A percentile compares a stretch with the other conserved stretches of the same genome.
Conservation (phyloP, 768 basidiomycete species). For the Trametes punicea region DNA sequence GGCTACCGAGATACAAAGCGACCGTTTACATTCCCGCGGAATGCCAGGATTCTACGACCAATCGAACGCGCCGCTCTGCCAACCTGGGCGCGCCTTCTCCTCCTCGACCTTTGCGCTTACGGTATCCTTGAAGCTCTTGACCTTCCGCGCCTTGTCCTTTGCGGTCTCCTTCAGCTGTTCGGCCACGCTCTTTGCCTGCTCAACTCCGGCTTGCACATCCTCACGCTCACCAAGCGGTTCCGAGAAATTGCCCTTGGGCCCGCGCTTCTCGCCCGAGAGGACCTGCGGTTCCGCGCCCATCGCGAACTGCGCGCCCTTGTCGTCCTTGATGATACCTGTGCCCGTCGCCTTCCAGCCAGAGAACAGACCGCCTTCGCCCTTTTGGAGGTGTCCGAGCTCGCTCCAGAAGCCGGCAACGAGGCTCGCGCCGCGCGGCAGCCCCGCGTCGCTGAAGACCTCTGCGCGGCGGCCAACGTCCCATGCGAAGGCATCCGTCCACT, state of each 20-base stretch:
- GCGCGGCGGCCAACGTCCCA: constrained; percentile 57
- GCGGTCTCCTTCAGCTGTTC: constrained; percentile 27
- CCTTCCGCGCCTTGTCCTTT: constrained; percentile 27
- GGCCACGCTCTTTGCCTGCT: constrained; percentile 24
- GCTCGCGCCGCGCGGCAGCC: constrained; percentile 46
- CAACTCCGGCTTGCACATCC: constrained; percentile 14
- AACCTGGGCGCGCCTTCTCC: constrained; percentile 34
- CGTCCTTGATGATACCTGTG: constrained; percentile 59
- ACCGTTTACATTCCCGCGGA: too few relatives aligned
- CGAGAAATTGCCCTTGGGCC: constrained; percentile 56
- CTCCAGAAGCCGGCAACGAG: constrained; percentile 65
- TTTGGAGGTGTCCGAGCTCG: constrained; percentile 55
- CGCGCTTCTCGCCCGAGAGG: constrained; percentile 61
- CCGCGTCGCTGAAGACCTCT: constrained; percentile 65
- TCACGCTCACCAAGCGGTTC: constrained; percentile 36
- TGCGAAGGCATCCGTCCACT: constrained; percentile 52
- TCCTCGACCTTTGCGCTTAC: constrained; percentile 31
- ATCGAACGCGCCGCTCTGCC: constrained; percentile 39
- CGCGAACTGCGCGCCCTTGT: constrained; percentile 46
- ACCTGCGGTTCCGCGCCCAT: constrained; percentile 76
- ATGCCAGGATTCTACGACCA: background rate
- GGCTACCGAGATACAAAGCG: background rate
- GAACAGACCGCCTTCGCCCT: constrained; percentile 35
- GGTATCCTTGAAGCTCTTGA: constrained; percentile 31
- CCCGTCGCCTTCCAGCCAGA: constrained; percentile 55